Evolutionary conservation across 139 green algal genomes (phyloP).

Genomic region (Spirogloea muscicola): DNA sequence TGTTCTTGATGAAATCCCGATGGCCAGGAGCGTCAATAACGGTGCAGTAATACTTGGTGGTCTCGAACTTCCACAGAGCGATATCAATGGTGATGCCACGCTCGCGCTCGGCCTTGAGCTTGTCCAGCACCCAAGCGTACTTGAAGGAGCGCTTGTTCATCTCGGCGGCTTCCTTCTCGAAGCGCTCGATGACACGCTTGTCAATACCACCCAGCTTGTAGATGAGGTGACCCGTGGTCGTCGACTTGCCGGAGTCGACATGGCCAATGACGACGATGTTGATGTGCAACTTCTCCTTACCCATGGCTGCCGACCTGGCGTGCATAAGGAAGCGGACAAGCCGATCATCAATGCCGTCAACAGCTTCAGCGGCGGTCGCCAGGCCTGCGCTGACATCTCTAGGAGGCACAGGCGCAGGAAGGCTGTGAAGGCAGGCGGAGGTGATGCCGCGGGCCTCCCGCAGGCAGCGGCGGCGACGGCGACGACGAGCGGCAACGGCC

Average conservation of each 20-base stretch:
- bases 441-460: too few species aligned
- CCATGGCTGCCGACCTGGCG: too few species aligned
- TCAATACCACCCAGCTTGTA: slow-evolving; percentile 96
- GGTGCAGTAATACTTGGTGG: slow-evolving; percentile 95
- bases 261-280: slow-evolving; percentile 69
- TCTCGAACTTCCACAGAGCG: slow-evolving; percentile 99
- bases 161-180: slow-evolving; percentile 80
- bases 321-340: too few species aligned
- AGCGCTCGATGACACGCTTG: slow-evolving; percentile 93
- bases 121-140: slow-evolving; percentile 88
- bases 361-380: too few species aligned
- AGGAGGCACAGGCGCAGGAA: too few species aligned
- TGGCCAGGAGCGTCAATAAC: slow-evolving; percentile 71
- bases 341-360: too few species aligned
- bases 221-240: slow-evolving; percentile 89
- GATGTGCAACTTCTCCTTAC: slow-evolving; percentile 55
- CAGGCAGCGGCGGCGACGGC: too few species aligned
- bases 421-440: too few species aligned
- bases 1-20: slow-evolving; percentile 99
- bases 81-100: slow-evolving; percentile 69
- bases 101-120: slow-evolving; percentile 73
- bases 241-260: slow-evolving; percentile 95
- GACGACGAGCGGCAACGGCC: too few species aligned
- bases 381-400: too few species aligned
- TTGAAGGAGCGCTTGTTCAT: slow-evolving; percentile 87